Evolutionary conservation across 371 early-diverging fungal species (phyloP).

Genomic region (Rhizopus delemar): DNA sequence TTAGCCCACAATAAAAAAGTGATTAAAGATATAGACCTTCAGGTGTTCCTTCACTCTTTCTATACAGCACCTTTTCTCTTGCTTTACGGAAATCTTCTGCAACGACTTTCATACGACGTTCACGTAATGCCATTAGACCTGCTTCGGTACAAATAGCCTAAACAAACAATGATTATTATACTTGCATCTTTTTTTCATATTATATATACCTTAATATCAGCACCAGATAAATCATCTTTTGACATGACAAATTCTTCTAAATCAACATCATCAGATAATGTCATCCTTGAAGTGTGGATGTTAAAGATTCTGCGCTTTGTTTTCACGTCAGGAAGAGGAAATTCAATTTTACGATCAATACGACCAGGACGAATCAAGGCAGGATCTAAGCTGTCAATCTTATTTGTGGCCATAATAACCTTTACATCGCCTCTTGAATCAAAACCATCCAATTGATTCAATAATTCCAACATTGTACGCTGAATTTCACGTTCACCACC

Average conservation of each 20-base stretch:
- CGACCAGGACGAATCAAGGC: constrained; percentile 99
- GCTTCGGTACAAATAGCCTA: constrained; percentile 99
- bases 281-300: constrained; percentile 99
- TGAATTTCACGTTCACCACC: constrained; percentile 99
- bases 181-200: not conserved
- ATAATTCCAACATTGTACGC: constrained; percentile 99
- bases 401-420: constrained; percentile 99
- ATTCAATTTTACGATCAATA: constrained; percentile 99
- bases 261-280: constrained; percentile 95
- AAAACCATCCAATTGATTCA: constrained; percentile 99
- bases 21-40: constrained; percentile 91
- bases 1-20: not conserved
- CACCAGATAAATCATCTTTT: constrained; percentile 99
- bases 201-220: constrained; percentile 93
- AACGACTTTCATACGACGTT: constrained; percentile 99
- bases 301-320: constrained; percentile 99
- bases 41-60: constrained; percentile 98
- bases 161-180: not conserved
- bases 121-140: constrained; percentile 98
- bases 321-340: constrained; percentile 98
- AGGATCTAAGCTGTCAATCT: constrained; percentile 99
- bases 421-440: constrained; percentile 99
- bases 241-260: constrained; percentile 98
- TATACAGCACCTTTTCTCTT: constrained; percentile 98
- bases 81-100: constrained; percentile 99